phyloP scores from a whole-genome alignment of 805 yeast genomes.

The Candida odintsovae region DNA sequence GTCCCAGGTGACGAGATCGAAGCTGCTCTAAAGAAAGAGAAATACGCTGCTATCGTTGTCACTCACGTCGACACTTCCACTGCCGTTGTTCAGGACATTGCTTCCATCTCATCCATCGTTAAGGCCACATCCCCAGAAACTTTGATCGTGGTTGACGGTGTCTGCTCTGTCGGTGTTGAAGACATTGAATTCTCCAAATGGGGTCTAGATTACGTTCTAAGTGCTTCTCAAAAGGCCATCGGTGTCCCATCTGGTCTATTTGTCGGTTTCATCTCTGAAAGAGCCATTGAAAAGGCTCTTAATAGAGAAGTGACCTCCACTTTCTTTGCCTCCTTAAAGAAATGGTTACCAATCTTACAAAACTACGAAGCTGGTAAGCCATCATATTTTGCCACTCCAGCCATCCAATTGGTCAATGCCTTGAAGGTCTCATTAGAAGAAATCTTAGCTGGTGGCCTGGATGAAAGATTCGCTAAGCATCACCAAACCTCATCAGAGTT shows the following conservation, averaged over 20 bases:
- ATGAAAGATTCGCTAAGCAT: slow-evolving; percentile 59
- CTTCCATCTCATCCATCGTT: slow-evolving; percentile 54
- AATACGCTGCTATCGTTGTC: slow-evolving; percentile 68
- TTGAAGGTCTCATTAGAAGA: slow-evolving; percentile 70
- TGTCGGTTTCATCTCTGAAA: slow-evolving; percentile 64
- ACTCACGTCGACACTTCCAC: slow-evolving; percentile 98
- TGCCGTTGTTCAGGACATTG: slow-evolving; percentile 78
- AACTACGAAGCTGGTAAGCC: slow-evolving; percentile 78
- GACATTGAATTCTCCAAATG: slow-evolving; percentile 78
- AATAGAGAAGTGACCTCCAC: slow-evolving; percentile 37
- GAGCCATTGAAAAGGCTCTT: slow-evolving; percentile 64
- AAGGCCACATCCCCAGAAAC: slow-evolving; percentile 70
- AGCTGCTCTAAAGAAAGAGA: slow-evolving; percentile 41
- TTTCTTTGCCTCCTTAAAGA: slow-evolving; percentile 64
- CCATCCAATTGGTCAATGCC: slow-evolving; percentile 81
- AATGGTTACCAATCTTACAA: slow-evolving; percentile 86
- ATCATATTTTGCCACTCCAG: slow-evolving; percentile 96
- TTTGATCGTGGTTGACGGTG: slow-evolving; percentile 85
- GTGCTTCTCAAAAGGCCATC: slow-evolving; percentile 94
- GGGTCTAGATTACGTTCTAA: slow-evolving; percentile 83
- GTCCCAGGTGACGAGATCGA: slow-evolving; percentile 55
- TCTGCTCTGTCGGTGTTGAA: slow-evolving; percentile 91
- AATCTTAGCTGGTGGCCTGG: slow-evolving; percentile 52
- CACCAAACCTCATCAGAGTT: slow-evolving; percentile 55
- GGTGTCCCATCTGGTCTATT: slow-evolving; percentile 94